These are phyloP conservation scores for Phytophthora tentaculata DNA, from an alignment of 352 stramenopile genomes.

Conservation along the genomic window DNA sequence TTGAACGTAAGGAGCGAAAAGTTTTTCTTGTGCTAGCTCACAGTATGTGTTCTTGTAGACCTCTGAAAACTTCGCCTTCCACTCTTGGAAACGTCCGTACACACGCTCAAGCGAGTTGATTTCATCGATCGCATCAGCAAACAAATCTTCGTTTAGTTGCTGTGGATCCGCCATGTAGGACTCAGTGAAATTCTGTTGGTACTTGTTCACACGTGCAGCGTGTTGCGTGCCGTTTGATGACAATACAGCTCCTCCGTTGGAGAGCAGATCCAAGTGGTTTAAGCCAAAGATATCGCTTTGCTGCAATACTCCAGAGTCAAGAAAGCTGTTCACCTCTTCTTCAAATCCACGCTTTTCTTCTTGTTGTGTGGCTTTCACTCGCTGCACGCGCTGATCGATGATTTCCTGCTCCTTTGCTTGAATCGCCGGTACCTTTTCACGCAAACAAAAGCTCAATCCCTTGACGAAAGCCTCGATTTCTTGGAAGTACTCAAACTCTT, in stretches of 20 bases:
- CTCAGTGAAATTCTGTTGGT: constrained; percentile 37
- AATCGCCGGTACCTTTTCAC: constrained; percentile 66
- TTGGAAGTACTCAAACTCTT: constrained; percentile 84
- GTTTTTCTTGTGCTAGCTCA: constrained; percentile 60
- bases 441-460: constrained; percentile 75
- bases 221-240: neutral
- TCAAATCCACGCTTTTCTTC: constrained; percentile 23
- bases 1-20: constrained; percentile 70
- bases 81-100: constrained; percentile 70
- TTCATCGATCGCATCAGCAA: constrained; percentile 73
- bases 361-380: constrained; percentile 17
- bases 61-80: constrained; percentile 72
- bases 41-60: constrained; percentile 74
- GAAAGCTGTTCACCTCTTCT: constrained; percentile 20
- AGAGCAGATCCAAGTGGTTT: constrained; percentile 16
- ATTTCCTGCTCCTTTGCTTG: constrained; percentile 50
- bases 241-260: constrained; percentile 2
- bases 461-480: constrained; percentile 79
- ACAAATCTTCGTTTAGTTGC: constrained; percentile 39
- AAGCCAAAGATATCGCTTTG: constrained; percentile 24
- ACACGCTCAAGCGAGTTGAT: constrained; percentile 70
- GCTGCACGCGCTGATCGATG: constrained; percentile 23
- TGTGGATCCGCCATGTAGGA: constrained; percentile 28
- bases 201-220: constrained; percentile 20
- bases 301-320: constrained; percentile 28